Percentiles rank a stretch among this genome's conserved stretches.
These are phyloP conservation scores for Podospora pseudopauciseta DNA, from an alignment of 495 filamentous ascomycete genomes.

Conservation along the genomic window DNA sequence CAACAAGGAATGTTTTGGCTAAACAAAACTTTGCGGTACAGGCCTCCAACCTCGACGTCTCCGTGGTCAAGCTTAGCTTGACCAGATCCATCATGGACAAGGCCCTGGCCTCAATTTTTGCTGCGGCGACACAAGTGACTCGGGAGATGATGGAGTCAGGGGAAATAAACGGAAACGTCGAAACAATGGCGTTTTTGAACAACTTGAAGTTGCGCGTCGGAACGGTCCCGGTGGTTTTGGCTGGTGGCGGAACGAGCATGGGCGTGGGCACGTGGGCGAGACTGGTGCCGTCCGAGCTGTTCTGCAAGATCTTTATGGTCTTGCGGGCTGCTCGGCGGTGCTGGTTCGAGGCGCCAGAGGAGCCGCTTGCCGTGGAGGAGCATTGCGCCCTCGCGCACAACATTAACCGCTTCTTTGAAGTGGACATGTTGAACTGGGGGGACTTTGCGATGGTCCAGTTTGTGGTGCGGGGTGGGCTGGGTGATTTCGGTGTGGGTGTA, in stretches of 20 bases:
- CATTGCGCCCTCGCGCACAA: conserved; percentile 4
- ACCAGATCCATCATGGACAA: neutral
- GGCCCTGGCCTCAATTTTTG: neutral
- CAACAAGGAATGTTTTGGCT: neutral
- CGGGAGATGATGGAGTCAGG: neutral
- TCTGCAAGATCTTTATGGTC: neutral
- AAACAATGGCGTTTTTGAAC: neutral
- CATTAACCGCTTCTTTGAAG: conserved; percentile 6
- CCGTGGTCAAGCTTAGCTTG: neutral
- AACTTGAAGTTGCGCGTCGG: neutral
- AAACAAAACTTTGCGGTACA: neutral
- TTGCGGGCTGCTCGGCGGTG: conserved; percentile 2
- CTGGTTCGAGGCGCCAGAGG: neutral
- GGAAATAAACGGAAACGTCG: neutral
- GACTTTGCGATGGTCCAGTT: neutral
- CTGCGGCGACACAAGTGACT: neutral
- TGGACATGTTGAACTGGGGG: conserved; percentile 6
- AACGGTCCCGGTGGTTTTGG: neutral
- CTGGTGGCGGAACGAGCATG: neutral
- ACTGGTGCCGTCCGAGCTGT: neutral
- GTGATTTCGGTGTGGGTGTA: neutral
- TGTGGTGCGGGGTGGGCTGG: neutral
- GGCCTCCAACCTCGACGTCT: neutral
- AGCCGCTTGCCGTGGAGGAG: neutral
- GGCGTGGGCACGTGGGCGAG: neutral